Base-by-base conservation (phyloP, 1,284 basidiomycete genomes). In the Leccinum griseonigrum region DNA sequence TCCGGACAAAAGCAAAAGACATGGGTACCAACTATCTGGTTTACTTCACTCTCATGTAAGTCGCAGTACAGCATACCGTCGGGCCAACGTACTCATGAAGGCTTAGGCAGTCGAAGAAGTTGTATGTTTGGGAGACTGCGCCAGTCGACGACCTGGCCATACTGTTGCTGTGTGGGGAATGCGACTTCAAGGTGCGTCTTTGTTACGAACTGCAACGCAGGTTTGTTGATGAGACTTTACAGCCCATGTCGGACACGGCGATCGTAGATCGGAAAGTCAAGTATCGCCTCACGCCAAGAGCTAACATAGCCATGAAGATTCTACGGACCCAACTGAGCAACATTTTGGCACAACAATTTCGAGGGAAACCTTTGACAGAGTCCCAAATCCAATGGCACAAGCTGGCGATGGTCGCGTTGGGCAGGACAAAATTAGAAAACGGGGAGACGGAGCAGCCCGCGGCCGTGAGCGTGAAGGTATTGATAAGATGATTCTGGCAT, bases 71-170 rank as follows among this genome's bases (percentile, higher is more conserved):
- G 11, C 3, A 54, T 57, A n/a, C 6, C n/a, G 52, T 43, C 31
- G 31, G 22, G 4, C 18, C 36, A 38, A 56, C 9, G 26, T 64
- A 51, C 60, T 65, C 54, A 68, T 63, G 34, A 62, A 65, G 53
- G 55, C 53, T 31, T 67, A 94, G 94, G 91, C 92, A 94, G 73
- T 94, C 93, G 13, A 94, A 91, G 78, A 92, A 88, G 75, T 77
- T 98, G 32, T 99, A 97, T 74, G 95, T 91, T n/a, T 98, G 95
- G 94, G 97, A 99, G 76, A 95, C 92, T 1, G 90, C 92, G 1
- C 91, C 95, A 1, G 86, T 95, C 4, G 91, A 97, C 63, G 94
- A 98, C 68, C 77, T 92, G 32, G 86, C 93, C 1, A 76, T 99
- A 54, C 74, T 94, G 18, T 79, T 98, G 28, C 78, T 98, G 0